These are phyloP conservation scores for Cystoisospora suis DNA, from an alignment of 169 alveolate genomes.

Conservation along the genomic window DNA sequence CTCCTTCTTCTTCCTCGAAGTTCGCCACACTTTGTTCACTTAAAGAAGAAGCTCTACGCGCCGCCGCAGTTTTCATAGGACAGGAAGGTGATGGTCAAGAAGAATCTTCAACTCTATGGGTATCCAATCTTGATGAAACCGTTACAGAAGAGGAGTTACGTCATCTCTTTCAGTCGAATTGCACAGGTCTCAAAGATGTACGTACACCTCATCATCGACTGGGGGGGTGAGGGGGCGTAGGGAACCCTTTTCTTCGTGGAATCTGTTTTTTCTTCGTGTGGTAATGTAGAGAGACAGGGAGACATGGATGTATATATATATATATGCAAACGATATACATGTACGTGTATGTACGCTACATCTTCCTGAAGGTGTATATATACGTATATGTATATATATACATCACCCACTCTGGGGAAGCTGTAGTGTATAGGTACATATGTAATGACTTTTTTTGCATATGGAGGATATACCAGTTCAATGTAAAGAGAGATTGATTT, in stretches of 20 bases:
- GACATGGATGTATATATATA: neutral
- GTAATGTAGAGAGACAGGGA: neutral
- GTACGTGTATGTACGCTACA: neutral
- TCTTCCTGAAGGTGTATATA: neutral
- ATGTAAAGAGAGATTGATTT: too few species aligned
- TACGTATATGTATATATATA: neutral
- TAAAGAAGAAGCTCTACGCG: neutral
- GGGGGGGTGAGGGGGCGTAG: too few species aligned
- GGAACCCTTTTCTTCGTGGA: too few species aligned
- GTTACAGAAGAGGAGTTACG: neutral
- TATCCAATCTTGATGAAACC: slow-evolving; percentile 1
- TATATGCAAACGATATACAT: neutral
- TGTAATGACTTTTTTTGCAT: too few species aligned
- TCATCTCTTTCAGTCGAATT: neutral
- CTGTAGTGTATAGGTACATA: too few species aligned
- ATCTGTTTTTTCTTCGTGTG: neutral
- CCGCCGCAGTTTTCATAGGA: neutral
- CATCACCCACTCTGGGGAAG: too few species aligned
- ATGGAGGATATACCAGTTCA: too few species aligned
- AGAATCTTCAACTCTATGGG: neutral
- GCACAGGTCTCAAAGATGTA: neutral
- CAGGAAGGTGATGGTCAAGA: too few species aligned
- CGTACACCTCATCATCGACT: neutral
- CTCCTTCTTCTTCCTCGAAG: neutral
- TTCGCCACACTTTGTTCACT: neutral